Evolutionary conservation across 2,329 filamentous ascomycete genomes (phyloP).

Genomic region (Periglandula ipomoeae): DNA sequence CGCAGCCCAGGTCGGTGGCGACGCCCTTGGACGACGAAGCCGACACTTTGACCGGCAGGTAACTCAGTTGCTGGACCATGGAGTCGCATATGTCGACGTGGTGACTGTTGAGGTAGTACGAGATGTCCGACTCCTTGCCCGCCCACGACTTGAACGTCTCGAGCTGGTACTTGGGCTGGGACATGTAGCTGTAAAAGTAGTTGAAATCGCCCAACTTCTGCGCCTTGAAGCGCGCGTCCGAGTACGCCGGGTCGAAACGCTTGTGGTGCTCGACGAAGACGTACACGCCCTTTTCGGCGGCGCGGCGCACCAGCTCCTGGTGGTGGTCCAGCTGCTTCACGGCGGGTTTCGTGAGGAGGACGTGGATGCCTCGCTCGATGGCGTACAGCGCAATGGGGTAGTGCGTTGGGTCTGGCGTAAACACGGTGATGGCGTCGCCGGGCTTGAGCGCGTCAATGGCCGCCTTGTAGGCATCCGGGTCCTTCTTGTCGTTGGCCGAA

Average conservation of each 20-base stretch:
- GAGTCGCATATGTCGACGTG: constrained; percentile 89
- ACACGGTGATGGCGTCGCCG: constrained; percentile 89
- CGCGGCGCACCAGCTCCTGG: constrained; percentile 62
- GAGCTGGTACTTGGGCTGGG: constrained; percentile 80
- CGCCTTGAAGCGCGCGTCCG: constrained; percentile 73
- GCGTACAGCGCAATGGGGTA: constrained; percentile 89
- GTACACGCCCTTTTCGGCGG: constrained; percentile 68
- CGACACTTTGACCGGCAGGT: constrained; percentile 68
- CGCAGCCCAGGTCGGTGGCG: constrained; percentile 70
- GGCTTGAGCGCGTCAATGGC: constrained; percentile 76
- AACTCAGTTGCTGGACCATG: constrained; percentile 69
- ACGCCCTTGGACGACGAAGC: constrained; percentile 71
- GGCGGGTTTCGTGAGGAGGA: constrained; percentile 89
- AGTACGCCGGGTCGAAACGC: constrained; percentile 87
- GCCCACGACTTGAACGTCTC: constrained; percentile 96
- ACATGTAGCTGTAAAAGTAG: constrained; percentile 98
- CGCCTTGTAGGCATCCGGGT: constrained; percentile 76
- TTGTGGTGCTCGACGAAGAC: constrained; percentile 97
- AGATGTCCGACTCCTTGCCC: constrained; percentile 84
- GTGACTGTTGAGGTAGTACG: constrained; percentile 92
- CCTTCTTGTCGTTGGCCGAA: constrained; percentile 62
- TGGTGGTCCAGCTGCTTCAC: constrained; percentile 79
- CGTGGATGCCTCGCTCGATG: constrained; percentile 79
- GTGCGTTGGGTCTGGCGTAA: constrained; percentile 89
- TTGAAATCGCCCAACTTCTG: constrained; percentile 83